Evolutionary conservation across 2,329 filamentous ascomycete species (phyloP).

Genomic region (Diaporthe batatas): DNA sequence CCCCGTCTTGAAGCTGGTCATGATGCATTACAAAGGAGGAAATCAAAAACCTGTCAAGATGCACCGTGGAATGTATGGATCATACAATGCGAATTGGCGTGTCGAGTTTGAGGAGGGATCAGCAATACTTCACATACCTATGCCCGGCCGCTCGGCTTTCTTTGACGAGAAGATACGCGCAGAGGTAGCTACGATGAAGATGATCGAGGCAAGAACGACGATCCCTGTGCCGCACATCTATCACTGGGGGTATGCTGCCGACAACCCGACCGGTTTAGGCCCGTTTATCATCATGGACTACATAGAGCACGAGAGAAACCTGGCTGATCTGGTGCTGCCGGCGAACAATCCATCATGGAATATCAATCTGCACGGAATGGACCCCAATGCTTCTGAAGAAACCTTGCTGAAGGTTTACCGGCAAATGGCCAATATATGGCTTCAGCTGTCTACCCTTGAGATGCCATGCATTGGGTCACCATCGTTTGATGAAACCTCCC

Average conservation of each 20-base stretch:
- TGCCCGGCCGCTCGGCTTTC: slow-evolving; percentile 42
- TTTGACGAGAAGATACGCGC: slow-evolving; percentile 53
- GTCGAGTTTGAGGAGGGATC: slow-evolving; percentile 34
- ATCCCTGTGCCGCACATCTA: slow-evolving; percentile 54
- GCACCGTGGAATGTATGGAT: neutral
- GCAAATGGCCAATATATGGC: slow-evolving; percentile 33
- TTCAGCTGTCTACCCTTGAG: slow-evolving; percentile 27
- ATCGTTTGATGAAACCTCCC: neutral
- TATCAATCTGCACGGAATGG: neutral
- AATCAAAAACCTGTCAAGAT: neutral
- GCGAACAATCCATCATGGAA: neutral
- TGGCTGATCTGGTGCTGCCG: neutral
- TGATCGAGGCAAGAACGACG: slow-evolving; percentile 49
- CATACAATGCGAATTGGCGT: slow-evolving; percentile 32
- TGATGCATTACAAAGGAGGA: neutral
- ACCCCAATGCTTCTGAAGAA: neutral
- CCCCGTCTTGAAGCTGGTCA: neutral
- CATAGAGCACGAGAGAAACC: slow-evolving; percentile 46
- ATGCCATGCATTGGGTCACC: slow-evolving; percentile 7
- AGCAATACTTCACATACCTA: slow-evolving; percentile 16
- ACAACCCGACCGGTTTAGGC: slow-evolving; percentile 48
- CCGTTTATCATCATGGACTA: neutral
- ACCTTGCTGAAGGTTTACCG: slow-evolving; percentile 8
- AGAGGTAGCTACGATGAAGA: slow-evolving; percentile 53
- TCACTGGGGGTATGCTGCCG: slow-evolving; percentile 49